These are phyloP conservation scores for Leavenworthia alabamica DNA, from an alignment of 345 rosid species.

Conservation along the genomic window DNA sequence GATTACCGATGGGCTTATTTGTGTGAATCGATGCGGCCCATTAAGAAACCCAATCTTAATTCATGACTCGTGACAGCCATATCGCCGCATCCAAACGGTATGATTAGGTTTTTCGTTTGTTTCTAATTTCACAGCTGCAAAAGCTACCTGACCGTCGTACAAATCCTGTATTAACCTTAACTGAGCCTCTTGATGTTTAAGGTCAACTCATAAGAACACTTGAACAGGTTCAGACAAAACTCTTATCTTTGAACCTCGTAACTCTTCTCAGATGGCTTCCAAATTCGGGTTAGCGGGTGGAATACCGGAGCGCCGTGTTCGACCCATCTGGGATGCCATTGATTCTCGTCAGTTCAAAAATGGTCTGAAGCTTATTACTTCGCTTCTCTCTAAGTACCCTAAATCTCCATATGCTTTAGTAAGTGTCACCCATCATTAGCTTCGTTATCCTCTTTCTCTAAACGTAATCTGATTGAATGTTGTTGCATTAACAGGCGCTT, in stretches of 20 bases:
- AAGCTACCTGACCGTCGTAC: slow-evolving; percentile 2
- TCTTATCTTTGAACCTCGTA: not conserved
- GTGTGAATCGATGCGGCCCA: slow-evolving; percentile 14
- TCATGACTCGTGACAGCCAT: not conserved
- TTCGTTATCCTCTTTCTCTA: not conserved
- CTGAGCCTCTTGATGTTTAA: not conserved
- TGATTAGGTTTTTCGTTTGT: slow-evolving; percentile 41
- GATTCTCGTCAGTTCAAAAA: slow-evolving; percentile 95
- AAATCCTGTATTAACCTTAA: not conserved
- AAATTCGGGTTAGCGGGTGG: slow-evolving; percentile 92
- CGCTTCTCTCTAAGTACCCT: slow-evolving; percentile 75
- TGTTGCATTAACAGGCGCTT: slow-evolving; percentile 50
- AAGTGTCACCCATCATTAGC: slow-evolving; percentile 18
- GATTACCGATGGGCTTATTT: not conserved
- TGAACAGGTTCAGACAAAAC: not conserved
- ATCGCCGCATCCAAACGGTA: slow-evolving; percentile 32
- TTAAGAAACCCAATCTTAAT: not conserved
- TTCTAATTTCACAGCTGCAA: slow-evolving; percentile 6
- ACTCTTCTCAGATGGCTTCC: slow-evolving; percentile 53
- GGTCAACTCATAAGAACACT: slow-evolving; percentile 21
- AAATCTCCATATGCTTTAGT: slow-evolving; percentile 90
- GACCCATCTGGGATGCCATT: slow-evolving; percentile 94
- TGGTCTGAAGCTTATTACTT: slow-evolving; percentile 70
- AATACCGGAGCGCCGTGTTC: slow-evolving; percentile 96
- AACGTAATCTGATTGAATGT: slow-evolving; percentile 8